Conservation (phyloP, 2,329 filamentous ascomycete species). For the Coniochaeta hoffmannii region DNA sequence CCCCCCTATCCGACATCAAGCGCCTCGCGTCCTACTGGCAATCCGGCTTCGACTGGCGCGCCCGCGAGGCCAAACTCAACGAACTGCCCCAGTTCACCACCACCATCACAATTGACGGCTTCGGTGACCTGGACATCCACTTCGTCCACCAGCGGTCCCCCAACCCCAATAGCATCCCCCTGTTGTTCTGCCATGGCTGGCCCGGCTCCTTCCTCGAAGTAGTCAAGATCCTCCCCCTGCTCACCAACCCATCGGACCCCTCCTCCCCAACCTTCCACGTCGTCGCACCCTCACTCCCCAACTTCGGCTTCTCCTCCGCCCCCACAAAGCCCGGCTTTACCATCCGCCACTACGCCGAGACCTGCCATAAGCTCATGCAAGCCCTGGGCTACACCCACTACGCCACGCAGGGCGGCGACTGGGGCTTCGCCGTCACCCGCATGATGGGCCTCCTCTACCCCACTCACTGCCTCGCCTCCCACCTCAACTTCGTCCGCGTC, state of each 20-base stretch:
- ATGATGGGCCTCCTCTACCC: constrained; percentile 54
- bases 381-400: constrained; percentile 59
- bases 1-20: constrained; percentile 52
- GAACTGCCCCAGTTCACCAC: constrained; percentile 51
- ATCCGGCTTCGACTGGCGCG: constrained; percentile 52
- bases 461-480: constrained; percentile 46
- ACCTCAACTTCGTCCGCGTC: constrained; percentile 47
- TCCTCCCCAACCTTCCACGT: constrained; percentile 42
- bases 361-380: constrained; percentile 60
- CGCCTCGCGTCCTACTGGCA: constrained; percentile 51
- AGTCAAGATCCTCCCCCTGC: constrained; percentile 48
- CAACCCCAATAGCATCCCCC: constrained; percentile 47
- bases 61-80: constrained; percentile 50
- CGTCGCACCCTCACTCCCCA: constrained; percentile 50
- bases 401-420: constrained; percentile 59
- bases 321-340: constrained; percentile 46
- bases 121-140: constrained; percentile 53
- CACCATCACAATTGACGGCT: constrained; percentile 46
- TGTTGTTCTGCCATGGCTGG: constrained; percentile 64
- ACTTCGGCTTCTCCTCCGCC: constrained; percentile 39
- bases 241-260: constrained; percentile 25
- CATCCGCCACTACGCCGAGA: constrained; percentile 54
- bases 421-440: constrained; percentile 61
- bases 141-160: constrained; percentile 52
- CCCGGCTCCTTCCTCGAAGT: constrained; percentile 65